Percentiles rank a stretch among this genome's conserved stretches.
Conservation (phyloP, 148 eudicot species). For the Cornus florida region DNA sequence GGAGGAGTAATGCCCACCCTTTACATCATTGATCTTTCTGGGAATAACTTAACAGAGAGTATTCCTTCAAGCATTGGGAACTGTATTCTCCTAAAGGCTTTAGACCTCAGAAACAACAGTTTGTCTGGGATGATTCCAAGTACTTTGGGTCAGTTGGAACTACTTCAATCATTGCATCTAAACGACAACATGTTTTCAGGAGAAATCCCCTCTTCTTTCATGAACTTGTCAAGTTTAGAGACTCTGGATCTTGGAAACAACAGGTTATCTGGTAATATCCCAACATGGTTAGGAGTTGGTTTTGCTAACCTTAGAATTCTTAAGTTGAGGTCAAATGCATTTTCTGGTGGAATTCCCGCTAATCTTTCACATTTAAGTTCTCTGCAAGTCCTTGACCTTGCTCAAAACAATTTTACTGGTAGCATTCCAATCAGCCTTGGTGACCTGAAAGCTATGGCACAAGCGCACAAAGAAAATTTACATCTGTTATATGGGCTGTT, state of each 20-base stretch:
- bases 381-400: slow-evolving; percentile 43
- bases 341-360: slow-evolving; percentile 28
- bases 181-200: slow-evolving; percentile 30
- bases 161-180: slow-evolving; percentile 34
- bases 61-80: slow-evolving; percentile 31
- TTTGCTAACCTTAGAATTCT: slow-evolving; percentile 30
- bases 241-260: slow-evolving; percentile 37
- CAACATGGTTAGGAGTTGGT: slow-evolving; percentile 23
- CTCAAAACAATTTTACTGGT: slow-evolving; percentile 33
- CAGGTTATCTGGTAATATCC: slow-evolving; percentile 28
- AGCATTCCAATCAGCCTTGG: slow-evolving; percentile 28
- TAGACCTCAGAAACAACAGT: slow-evolving; percentile 28
- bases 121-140: slow-evolving; percentile 23
- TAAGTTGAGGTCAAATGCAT: slow-evolving; percentile 27
- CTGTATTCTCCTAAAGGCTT: slow-evolving; percentile 20
- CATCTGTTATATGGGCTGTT: slow-evolving; percentile 15
- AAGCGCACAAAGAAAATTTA: slow-evolving; percentile 14
- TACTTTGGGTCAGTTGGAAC: slow-evolving; percentile 27
- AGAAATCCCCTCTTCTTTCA: slow-evolving; percentile 25
- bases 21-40: slow-evolving; percentile 18
- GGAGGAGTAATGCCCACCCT: slow-evolving; percentile 17
- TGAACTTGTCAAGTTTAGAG: slow-evolving; percentile 29
- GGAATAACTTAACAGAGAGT: slow-evolving; percentile 24
- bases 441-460: slow-evolving; percentile 27
- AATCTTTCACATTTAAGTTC: slow-evolving; percentile 25